Evolutionary conservation across 225 moss, liverwort and hornwort species (phyloP), one percentile per base, ranked within the genome.

Genomic region (Sphagnum tenellum): DNA sequence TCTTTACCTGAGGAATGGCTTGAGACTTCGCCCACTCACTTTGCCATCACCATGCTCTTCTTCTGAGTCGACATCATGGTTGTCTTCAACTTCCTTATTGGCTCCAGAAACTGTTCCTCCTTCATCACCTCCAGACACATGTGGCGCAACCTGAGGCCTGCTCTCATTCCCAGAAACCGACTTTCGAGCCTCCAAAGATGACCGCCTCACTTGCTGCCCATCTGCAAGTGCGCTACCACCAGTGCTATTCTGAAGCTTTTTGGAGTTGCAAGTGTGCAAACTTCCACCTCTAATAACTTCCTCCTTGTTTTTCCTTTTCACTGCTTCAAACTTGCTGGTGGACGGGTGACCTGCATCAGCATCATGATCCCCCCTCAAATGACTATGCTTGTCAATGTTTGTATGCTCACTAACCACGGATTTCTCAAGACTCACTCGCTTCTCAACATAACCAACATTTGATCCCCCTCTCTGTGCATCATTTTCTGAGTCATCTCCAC

Each of bases 31-130:
- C 12, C 66, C 56, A 46, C 14, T 14, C n/a, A 49, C 14, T 59
- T 58, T 11, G 52, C 45, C 64, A 66, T 47, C 66, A 57, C 57
- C 12, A 64, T 29, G 29, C 29, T 78, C 61, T 64, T 71, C 78
- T 48, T 74, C 62, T 58, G 65, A 64, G 49, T 66, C 76, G 61
- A 70, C 74, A 56, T 69, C 69, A 61, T 74, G 72, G 62, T 66
- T 14, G 67, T 76, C 66, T 61, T 66, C 67, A 13, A 71, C 62
- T 48, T 71, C 69, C n/a, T 59, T 61, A 51, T 47, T 46, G 9
- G 59, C 67, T 2, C 62, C 62, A 67, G 65, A 4, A 68, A 13
- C 59, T 69, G 12, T 58, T 57, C 49, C 68, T 67, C 54, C 47
- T 66, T 66, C 75, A 59, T 52, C 51, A 56, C 52, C 45, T 60